Percentiles rank a stretch among this genome's conserved stretches.
phyloP scores from a whole-genome alignment of 129 eudicot genomes.

The Lactuca sativa region DNA sequence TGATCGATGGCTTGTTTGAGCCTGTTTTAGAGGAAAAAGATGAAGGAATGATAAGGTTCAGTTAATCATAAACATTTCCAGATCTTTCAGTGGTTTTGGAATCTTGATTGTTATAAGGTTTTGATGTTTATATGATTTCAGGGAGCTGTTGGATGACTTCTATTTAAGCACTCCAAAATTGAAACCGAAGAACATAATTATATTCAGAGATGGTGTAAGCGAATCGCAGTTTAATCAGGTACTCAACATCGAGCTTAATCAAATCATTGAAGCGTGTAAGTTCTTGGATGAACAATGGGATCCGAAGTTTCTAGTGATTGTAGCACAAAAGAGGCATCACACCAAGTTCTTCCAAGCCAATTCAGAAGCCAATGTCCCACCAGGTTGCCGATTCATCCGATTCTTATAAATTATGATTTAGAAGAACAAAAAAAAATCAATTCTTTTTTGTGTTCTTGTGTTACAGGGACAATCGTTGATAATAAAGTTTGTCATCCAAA shows the following conservation, averaged over 20 bases:
- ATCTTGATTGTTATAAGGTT: too few relatives aligned
- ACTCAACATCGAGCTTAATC: slow-evolving; percentile 62
- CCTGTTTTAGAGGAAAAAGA: slow-evolving; percentile 47
- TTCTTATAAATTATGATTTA: neutral
- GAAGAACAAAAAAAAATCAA: neutral
- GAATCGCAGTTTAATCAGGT: slow-evolving; percentile 87
- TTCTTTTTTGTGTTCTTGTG: neutral
- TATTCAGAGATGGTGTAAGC: slow-evolving; percentile 77
- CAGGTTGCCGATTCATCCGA: slow-evolving; percentile 39
- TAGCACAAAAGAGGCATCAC: slow-evolving; percentile 87
- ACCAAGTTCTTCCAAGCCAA: slow-evolving; percentile 67
- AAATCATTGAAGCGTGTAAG: slow-evolving; percentile 63
- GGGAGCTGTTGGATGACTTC: slow-evolving; percentile 60
- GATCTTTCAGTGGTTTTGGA: neutral
- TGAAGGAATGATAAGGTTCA: slow-evolving; percentile 68
- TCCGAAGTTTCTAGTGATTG: slow-evolving; percentile 63
- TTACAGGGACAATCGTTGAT: slow-evolving; percentile 72
- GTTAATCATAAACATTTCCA: too few relatives aligned
- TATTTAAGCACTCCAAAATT: slow-evolving; percentile 36
- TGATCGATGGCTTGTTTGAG: slow-evolving; percentile 67
- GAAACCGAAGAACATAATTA: slow-evolving; percentile 60
- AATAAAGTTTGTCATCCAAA: slow-evolving; percentile 69
- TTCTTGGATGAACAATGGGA: slow-evolving; percentile 37
- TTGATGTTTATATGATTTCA: slow-evolving; percentile 4
- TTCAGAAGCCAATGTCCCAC: slow-evolving; percentile 61